These are phyloP conservation scores for Phytophthora palmivora DNA, from an alignment of 352 stramenopile species.

Conservation along the genomic window DNA sequence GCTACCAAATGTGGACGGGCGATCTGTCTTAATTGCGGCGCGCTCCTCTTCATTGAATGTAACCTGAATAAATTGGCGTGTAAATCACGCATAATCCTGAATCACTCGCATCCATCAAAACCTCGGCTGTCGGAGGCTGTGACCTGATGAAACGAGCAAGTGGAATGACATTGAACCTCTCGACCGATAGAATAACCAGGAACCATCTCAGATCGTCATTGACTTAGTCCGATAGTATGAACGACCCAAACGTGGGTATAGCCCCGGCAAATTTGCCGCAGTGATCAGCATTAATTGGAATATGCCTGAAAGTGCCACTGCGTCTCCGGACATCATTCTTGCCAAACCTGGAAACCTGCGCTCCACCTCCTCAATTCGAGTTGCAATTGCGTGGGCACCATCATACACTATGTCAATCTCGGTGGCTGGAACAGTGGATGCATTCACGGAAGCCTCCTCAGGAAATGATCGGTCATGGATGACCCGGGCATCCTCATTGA, in stretches of 20 bases:
- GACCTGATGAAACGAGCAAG: slow-evolving; percentile 4
- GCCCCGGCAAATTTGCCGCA: background rate
- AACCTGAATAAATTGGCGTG: too few relatives aligned
- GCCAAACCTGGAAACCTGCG: background rate
- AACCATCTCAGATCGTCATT: slow-evolving; percentile 15
- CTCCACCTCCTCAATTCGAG: background rate
- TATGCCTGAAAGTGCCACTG: background rate
- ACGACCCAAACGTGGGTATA: slow-evolving; percentile 1
- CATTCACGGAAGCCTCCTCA: slow-evolving; percentile 7
- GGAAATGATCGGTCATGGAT: slow-evolving; percentile 26
- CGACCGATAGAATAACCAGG: background rate
- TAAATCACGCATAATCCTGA: slow-evolving; percentile 8
- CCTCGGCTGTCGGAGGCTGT: background rate
- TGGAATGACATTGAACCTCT: slow-evolving; percentile 1
- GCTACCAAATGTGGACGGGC: too few relatives aligned
- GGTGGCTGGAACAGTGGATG: background rate
- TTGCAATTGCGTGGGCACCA: background rate
- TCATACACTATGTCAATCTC: background rate
- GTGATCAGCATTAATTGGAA: slow-evolving; percentile 7
- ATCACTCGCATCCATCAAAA: slow-evolving; percentile 18
- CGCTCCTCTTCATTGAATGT: too few relatives aligned
- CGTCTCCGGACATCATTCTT: slow-evolving; percentile 16
- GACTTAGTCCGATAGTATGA: background rate
- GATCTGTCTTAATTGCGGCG: too few relatives aligned
- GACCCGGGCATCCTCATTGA: slow-evolving; percentile 9